phyloP scores from a whole-genome alignment of 2,329 filamentous ascomycete species.

The Fusarium lateritium region DNA sequence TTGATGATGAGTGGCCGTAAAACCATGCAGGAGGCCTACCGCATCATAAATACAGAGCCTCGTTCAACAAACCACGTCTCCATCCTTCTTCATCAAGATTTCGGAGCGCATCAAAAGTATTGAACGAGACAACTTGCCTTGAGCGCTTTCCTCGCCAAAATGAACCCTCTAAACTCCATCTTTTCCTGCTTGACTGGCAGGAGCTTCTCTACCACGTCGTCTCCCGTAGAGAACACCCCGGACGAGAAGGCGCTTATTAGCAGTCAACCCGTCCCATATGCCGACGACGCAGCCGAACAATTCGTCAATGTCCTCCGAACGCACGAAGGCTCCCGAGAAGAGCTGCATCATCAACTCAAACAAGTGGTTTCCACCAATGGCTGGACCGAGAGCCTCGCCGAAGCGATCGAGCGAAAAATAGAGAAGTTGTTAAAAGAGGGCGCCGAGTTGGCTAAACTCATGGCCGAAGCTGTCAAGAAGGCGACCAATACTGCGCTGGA shows the following conservation, averaged over 20 bases:
- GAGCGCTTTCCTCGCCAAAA: not conserved
- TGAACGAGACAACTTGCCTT: not conserved
- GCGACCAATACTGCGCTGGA: constrained; percentile 20
- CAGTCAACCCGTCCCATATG: constrained; percentile 11
- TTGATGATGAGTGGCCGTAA: accelerated
- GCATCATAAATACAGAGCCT: not conserved
- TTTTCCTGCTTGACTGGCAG: constrained; percentile 1
- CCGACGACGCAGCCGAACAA: constrained; percentile 28
- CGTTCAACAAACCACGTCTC: not conserved
- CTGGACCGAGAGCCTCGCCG: constrained; percentile 40
- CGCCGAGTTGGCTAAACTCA: constrained; percentile 18
- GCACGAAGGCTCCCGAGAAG: not conserved
- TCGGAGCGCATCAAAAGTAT: not conserved
- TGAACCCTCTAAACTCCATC: constrained; percentile 9
- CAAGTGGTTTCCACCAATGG: constrained; percentile 25
- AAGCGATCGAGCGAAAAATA: constrained; percentile 35
- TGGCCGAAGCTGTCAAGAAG: constrained; percentile 30
- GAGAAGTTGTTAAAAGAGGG: constrained; percentile 30
- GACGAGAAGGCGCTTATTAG: constrained; percentile 1
- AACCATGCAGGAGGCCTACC: constrained; percentile 20
- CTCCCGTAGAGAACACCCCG: not conserved
- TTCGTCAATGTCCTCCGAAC: constrained; percentile 30
- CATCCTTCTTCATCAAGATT: not conserved
- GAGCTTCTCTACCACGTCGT: accelerated
- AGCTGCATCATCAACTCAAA: constrained; percentile 20